Percentiles rank a stretch among this genome's conserved stretches.
phyloP scores from a whole-genome alignment of 768 basidiomycete genomes.

The Trametes gibbosa region DNA sequence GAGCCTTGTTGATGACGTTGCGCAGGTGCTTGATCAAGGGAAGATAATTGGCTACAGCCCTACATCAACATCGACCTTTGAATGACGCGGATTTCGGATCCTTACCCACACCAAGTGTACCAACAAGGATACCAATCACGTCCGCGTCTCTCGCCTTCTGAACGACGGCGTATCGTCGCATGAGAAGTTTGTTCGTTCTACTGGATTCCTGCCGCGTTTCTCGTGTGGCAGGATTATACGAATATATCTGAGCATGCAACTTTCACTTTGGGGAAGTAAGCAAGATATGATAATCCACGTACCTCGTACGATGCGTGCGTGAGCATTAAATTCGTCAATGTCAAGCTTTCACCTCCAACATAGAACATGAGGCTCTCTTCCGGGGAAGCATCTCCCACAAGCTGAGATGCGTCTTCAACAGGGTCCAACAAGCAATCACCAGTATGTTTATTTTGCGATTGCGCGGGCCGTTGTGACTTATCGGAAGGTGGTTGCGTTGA shows the following conservation, averaged over 20 bases:
- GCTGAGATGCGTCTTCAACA: not conserved
- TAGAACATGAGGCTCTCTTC: conserved; percentile 46
- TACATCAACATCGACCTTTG: not conserved
- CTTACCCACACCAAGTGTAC: conserved; percentile 86
- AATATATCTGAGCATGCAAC: conserved; percentile 54
- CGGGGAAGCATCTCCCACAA: not conserved
- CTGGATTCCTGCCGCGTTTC: conserved; percentile 55
- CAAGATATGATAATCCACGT: conserved; percentile 18
- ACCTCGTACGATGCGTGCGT: conserved; percentile 70
- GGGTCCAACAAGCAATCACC: not conserved
- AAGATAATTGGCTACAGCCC: conserved; percentile 70
- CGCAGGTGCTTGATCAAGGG: conserved; percentile 85
- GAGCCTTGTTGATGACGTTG: conserved; percentile 54
- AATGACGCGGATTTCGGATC: not conserved
- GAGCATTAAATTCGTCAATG: conserved; percentile 82
- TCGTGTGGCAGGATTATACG: conserved; percentile 62
- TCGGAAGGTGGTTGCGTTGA: conserved; percentile 13
- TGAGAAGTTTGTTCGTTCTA: conserved; percentile 77
- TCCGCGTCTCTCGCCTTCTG: conserved; percentile 90
- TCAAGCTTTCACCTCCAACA: conserved; percentile 78
- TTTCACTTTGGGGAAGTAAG: not conserved
- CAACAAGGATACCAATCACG: conserved; percentile 93
- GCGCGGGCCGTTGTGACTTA: not conserved
- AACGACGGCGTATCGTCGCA: conserved; percentile 84
- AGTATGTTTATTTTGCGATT: not conserved